phyloP scores from a whole-genome alignment of 2,329 filamentous ascomycete species.

The Escovopsis sp. region DNA sequence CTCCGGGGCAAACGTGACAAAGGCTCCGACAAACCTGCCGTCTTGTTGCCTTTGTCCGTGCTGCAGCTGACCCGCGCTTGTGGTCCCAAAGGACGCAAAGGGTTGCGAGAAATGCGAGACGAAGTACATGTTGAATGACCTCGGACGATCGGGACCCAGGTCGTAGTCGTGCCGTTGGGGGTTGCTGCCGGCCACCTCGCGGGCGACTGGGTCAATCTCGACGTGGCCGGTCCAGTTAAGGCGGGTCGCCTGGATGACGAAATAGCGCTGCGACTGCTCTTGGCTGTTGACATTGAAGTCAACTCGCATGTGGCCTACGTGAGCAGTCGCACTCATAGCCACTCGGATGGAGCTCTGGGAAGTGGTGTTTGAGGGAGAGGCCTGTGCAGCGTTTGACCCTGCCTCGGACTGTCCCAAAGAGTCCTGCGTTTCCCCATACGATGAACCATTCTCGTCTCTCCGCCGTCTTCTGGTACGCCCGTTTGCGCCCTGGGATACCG shows the following conservation, averaged over 20 bases:
- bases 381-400: not conserved
- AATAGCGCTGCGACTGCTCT: conserved; percentile 15
- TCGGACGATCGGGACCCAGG: conserved; percentile 26
- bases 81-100: conserved; percentile 23
- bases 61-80: conserved; percentile 15
- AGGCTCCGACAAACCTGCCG: conserved; percentile 25
- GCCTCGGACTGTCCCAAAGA: conserved; percentile 10
- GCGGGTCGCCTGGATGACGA: conserved; percentile 29
- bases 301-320: conserved; percentile 27
- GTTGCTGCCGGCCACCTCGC: conserved; percentile 29
- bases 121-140: conserved; percentile 29
- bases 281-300: conserved; percentile 16
- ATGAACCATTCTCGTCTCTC: not conserved
- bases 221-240: conserved; percentile 31
- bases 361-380: not conserved
- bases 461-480: conserved; percentile 16
- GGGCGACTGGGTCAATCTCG: conserved; percentile 19
- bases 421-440: not conserved
- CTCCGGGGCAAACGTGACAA: conserved; percentile 21
- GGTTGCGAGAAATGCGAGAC: conserved; percentile 30
- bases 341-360: conserved; percentile 13
- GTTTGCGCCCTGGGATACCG: conserved; percentile 23
- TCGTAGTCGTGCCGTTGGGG: conserved; percentile 31
- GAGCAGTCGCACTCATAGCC: conserved; percentile 27
- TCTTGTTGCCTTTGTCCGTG: conserved; percentile 10